A percentile compares a stretch with the other conserved stretches of the same genome.
Conservation (phyloP, 768 basidiomycete genomes). For the Termitomyces sp. region DNA sequence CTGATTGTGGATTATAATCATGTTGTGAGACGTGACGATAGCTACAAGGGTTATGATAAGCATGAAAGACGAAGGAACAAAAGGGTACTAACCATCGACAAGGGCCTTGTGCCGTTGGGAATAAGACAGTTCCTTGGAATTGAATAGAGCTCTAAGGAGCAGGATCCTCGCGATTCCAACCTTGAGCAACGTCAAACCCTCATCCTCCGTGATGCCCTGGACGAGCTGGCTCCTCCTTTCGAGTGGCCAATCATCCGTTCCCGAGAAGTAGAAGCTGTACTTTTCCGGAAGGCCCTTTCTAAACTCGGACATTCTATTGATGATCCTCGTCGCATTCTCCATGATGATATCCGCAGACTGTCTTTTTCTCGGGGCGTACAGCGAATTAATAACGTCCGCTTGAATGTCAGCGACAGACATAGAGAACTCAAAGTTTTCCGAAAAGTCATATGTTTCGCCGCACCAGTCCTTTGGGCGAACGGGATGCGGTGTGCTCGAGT, state of each 20-base stretch:
- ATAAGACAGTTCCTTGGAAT: conserved; percentile 66
- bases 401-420: conserved; percentile 79
- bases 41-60: conserved; percentile 34
- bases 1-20: conserved; percentile 79
- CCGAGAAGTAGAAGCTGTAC: conserved; percentile 74
- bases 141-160: conserved; percentile 74
- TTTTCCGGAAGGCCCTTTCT: conserved; percentile 62
- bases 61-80: background rate
- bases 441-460: conserved; percentile 42
- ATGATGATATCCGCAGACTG: conserved; percentile 67
- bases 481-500: conserved; percentile 77
- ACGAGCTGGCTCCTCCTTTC: conserved; percentile 65
- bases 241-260: conserved; percentile 68
- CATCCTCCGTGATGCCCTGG: conserved; percentile 71
- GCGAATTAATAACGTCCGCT: conserved; percentile 83
- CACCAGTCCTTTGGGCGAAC: conserved; percentile 37
- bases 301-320: conserved; percentile 72
- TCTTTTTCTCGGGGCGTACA: conserved; percentile 71
- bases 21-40: conserved; percentile 83
- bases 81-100: conserved; percentile 57
- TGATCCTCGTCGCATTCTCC: conserved; percentile 74
- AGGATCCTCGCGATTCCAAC: conserved; percentile 78
- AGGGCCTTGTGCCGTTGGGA: conserved; percentile 64
- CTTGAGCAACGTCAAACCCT: conserved; percentile 79
- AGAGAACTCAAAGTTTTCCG: conserved; percentile 76